Conservation (phyloP, 2,329 filamentous ascomycete species). For the Neophaeococcomyces aloes region DNA sequence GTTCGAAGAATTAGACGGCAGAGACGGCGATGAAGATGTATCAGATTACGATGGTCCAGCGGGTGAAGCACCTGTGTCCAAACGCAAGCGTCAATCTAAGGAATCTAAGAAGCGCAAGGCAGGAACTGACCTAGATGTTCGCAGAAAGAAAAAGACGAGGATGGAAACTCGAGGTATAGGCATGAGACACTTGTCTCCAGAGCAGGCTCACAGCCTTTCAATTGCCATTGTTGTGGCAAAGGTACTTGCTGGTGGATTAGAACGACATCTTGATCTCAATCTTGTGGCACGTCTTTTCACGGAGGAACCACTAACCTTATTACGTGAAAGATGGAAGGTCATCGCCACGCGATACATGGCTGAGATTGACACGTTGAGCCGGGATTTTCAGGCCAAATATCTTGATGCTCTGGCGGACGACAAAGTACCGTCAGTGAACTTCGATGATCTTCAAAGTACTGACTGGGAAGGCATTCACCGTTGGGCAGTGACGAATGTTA, state of each 20-base stretch:
- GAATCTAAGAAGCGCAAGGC: slow-evolving; percentile 11
- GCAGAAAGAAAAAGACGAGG: neutral
- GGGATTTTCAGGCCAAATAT: slow-evolving; percentile 38
- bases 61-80: neutral
- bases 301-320: slow-evolving; percentile 27
- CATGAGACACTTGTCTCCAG: slow-evolving; percentile 6
- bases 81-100: slow-evolving; percentile 1
- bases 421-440: slow-evolving; percentile 36
- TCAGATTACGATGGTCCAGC: slow-evolving; percentile 1
- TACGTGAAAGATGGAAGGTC: slow-evolving; percentile 30
- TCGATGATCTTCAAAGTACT: slow-evolving; percentile 33
- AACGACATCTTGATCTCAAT: slow-evolving; percentile 36
- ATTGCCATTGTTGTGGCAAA: slow-evolving; percentile 35
- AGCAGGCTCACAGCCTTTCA: slow-evolving; percentile 6
- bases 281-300: slow-evolving; percentile 35
- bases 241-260: slow-evolving; percentile 34
- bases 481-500: slow-evolving; percentile 36
- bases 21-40: neutral
- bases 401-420: slow-evolving; percentile 35
- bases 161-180: neutral
- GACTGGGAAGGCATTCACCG: slow-evolving; percentile 38
- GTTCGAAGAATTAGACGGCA: neutral
- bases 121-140: slow-evolving; percentile 5
- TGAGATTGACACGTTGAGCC: slow-evolving; percentile 35
- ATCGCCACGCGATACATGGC: slow-evolving; percentile 30